phyloP scores from a whole-genome alignment of 441 rosid species.

The Adansonia rubrostipa region DNA sequence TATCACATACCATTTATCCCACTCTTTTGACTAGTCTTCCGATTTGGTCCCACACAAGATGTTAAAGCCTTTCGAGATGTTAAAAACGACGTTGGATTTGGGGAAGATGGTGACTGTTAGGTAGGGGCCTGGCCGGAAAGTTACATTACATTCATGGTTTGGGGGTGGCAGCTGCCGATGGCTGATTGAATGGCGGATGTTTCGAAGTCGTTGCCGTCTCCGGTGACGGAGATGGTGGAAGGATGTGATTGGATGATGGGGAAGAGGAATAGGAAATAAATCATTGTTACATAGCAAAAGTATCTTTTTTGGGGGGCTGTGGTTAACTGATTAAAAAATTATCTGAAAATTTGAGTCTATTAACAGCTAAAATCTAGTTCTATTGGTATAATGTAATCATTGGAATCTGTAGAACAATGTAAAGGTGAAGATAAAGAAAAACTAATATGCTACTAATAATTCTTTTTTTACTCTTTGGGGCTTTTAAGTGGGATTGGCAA shows the following conservation, averaged over 20 bases:
- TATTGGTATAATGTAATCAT: too few relatives aligned
- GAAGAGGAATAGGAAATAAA: background rate
- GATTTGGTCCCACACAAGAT: constrained; percentile 69
- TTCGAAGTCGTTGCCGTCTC: constrained; percentile 75
- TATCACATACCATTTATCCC: constrained; percentile 73
- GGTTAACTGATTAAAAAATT: too few relatives aligned
- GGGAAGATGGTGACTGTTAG: constrained; percentile 73
- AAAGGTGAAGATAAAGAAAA: too few relatives aligned
- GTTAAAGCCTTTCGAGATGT: constrained; percentile 62
- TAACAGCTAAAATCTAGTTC: background rate
- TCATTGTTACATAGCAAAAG: background rate
- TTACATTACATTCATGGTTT: constrained; percentile 54
- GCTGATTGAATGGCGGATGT: constrained; percentile 73
- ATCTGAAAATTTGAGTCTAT: background rate
- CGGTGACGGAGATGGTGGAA: constrained; percentile 46
- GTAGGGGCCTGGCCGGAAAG: constrained; percentile 72
- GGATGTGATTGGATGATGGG: constrained; percentile 43
- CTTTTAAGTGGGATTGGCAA: too few relatives aligned
- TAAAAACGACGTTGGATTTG: constrained; percentile 63
- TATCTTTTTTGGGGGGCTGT: too few relatives aligned
- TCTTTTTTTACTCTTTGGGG: too few relatives aligned
- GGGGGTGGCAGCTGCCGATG: constrained; percentile 54
- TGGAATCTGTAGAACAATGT: background rate
- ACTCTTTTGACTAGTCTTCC: constrained; percentile 63
- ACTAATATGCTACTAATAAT: too few relatives aligned